A percentile compares a stretch with the other conserved stretches of the same genome.
phyloP scores from a whole-genome alignment of 2,329 filamentous ascomycete species.

The Aspergillus luchuensis region DNA sequence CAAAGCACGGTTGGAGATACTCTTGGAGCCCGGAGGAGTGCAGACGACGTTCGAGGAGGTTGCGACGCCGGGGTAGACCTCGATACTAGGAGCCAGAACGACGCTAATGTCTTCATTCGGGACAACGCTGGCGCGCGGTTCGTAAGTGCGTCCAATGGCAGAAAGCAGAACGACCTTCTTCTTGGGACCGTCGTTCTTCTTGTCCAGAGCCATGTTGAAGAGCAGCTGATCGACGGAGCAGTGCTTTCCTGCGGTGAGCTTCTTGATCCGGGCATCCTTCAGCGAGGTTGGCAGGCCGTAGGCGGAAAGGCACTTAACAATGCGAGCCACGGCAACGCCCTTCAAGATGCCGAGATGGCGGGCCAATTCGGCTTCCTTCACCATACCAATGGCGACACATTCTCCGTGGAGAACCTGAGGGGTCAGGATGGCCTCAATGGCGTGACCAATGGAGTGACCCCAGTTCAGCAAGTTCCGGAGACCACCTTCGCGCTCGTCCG shows the following conservation, averaged over 20 bases:
- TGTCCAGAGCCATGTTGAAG: slow-evolving; percentile 94
- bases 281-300: slow-evolving; percentile 87
- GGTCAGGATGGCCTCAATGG: slow-evolving; percentile 91
- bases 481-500: slow-evolving; percentile 91
- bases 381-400: slow-evolving; percentile 96
- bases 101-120: slow-evolving; percentile 80
- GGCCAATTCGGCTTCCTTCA: slow-evolving; percentile 93
- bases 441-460: slow-evolving; percentile 96
- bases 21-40: slow-evolving; percentile 92
- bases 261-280: slow-evolving; percentile 78
- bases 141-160: slow-evolving; percentile 83
- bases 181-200: slow-evolving; percentile 93
- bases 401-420: slow-evolving; percentile 95
- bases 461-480: slow-evolving; percentile 95
- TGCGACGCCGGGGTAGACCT: slow-evolving; percentile 72
- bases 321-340: slow-evolving; percentile 81
- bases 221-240: slow-evolving; percentile 86
- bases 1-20: slow-evolving; percentile 92
- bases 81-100: slow-evolving; percentile 76
- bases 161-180: slow-evolving; percentile 96
- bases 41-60: slow-evolving; percentile 69
- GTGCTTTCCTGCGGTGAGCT: slow-evolving; percentile 79
- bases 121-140: slow-evolving; percentile 87
- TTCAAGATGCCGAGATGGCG: slow-evolving; percentile 83
- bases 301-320: slow-evolving; percentile 91